Conservation (phyloP, 805 yeast genomes). For the Monosporozyma servazzii region DNA sequence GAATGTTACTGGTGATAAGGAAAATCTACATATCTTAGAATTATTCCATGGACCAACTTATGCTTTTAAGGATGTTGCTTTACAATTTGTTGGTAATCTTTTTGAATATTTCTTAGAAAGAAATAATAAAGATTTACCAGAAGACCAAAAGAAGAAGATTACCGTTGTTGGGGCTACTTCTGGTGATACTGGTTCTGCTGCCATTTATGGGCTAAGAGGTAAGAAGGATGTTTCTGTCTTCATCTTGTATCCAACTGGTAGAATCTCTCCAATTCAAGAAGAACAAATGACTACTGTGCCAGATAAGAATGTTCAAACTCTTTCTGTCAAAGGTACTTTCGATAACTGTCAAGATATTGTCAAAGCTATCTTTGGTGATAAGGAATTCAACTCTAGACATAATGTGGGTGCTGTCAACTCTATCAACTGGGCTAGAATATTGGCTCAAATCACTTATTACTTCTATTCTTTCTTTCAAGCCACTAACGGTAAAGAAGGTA, state of each 20-base stretch:
- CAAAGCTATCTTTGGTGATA: slow-evolving; percentile 85
- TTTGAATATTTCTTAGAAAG: slow-evolving; percentile 86
- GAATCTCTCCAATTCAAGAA: slow-evolving; percentile 96
- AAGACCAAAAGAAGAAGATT: slow-evolving; percentile 59
- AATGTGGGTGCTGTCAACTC: slow-evolving; percentile 98
- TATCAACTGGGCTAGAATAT: slow-evolving; percentile 97
- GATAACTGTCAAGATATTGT: slow-evolving; percentile 98
- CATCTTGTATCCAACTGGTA: slow-evolving; percentile 92
- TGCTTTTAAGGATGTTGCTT: slow-evolving; percentile 97
- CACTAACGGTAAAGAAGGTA: slow-evolving; percentile 31
- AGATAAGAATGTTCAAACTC: slow-evolving; percentile 87
- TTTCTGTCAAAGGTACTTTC: slow-evolving; percentile 91
- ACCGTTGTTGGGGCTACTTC: slow-evolving; percentile 99
- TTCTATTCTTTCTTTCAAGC: slow-evolving; percentile 83
- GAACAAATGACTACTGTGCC: slow-evolving; percentile 96
- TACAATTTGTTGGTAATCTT: slow-evolving; percentile 94
- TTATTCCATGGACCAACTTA: slow-evolving; percentile 98
- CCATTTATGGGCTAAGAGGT: slow-evolving; percentile 94
- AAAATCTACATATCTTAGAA: slow-evolving; percentile 70
- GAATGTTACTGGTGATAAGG: slow-evolving; percentile 44
- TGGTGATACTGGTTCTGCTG: slow-evolving; percentile 99
- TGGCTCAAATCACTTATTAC: slow-evolving; percentile 96
- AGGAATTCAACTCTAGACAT: slow-evolving; percentile 75
- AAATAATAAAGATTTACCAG: slow-evolving; percentile 48
- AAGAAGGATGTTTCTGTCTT: slow-evolving; percentile 97